Base-by-base conservation (phyloP, 768 basidiomycete genomes). In the Kwoniella dejecticola region DNA sequence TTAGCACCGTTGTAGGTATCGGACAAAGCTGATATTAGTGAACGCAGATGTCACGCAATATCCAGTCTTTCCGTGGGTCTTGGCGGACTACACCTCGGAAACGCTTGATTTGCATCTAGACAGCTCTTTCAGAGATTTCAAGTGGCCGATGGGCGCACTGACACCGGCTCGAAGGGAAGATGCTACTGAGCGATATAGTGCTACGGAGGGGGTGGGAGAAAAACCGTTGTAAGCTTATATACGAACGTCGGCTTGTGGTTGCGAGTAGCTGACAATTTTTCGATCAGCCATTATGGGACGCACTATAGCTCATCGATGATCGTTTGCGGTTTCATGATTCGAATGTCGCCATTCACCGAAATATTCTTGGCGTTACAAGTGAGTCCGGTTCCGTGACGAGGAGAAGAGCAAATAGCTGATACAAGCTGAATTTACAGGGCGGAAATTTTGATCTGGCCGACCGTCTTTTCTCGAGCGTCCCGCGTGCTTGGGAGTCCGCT, bases 301-400 rank as follows among this genome's bases (percentile, higher is more conserved):
- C 94, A 97, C 75, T 97, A 93, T 72, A 91, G 89, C 73, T 94
- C 91, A 10, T 94, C 91, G 2, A 96, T 96, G 93, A 95, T 92
- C 60, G 90, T 93, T 45, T 94, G 91, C 80, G 92, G 95, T 68
- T 96, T 89, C 80, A 80, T 95, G 68, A 94, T 97, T 56, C 84
- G 94, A 21, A 80, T 94, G 69, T 86, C 88, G 13, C 94, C 94
- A 0, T 97, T 89, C 76, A 94, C 92, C 24, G 87, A 88, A 72
- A 94, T 95, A 88, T 97, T 94, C 83, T 91, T 93, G 80, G 91
- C 89, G 2, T 79, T 96, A 30, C 86, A 87, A 81, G 85, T 84
- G 53, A 62, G 81, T 45, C 7, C 38, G 19, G n/a, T n/a, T n/a
- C n/a, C n/a, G n/a, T n/a, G n/a, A n/a, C n/a, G n/a, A n/a, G n/a